A percentile compares a stretch with the other conserved stretches of the same genome.
These are phyloP conservation scores for Neofusicoccum kwambonambiense DNA, from an alignment of 2,329 filamentous ascomycete species.

Conservation along the genomic window DNA sequence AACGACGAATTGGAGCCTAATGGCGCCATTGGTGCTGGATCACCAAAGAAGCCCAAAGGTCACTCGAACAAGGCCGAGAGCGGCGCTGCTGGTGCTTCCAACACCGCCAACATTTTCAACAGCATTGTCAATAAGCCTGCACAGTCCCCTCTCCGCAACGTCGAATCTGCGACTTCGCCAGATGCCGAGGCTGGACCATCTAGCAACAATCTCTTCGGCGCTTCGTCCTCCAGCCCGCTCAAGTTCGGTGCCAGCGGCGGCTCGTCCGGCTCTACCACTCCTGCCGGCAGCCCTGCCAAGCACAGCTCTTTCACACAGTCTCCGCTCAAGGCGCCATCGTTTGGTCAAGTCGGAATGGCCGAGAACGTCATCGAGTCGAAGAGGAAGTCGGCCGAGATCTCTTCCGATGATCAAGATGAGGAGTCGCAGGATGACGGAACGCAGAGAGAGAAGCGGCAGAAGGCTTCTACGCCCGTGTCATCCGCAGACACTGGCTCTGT, in stretches of 20 bases:
- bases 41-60: constrained; percentile 6
- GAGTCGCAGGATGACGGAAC: not conserved
- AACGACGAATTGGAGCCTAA: not conserved
- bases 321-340: constrained; percentile 1
- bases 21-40: not conserved
- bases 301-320: not conserved
- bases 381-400: not conserved
- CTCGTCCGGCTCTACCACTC: constrained; percentile 9
- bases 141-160: not conserved
- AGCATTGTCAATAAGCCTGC: constrained; percentile 14
- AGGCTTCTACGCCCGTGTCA: constrained; percentile 3
- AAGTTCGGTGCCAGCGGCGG: not conserved
- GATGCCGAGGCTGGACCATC: not conserved
- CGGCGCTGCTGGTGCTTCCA: not conserved
- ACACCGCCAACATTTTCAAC: constrained; percentile 17
- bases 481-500: constrained; percentile 11
- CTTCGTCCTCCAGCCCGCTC: not conserved
- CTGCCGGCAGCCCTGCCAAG: constrained; percentile 10
- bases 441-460: constrained; percentile 6
- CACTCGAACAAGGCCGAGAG: not conserved
- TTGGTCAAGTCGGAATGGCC: not conserved
- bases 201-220: not conserved
- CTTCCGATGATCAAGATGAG: constrained; percentile 5
- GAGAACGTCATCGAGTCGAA: not conserved
- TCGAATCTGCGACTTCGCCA: constrained; percentile 1